Percentiles rank a stretch among this genome's conserved stretches.
Conservation (phyloP, 2,329 filamentous ascomycete species). For the Whalleya microplaca region DNA sequence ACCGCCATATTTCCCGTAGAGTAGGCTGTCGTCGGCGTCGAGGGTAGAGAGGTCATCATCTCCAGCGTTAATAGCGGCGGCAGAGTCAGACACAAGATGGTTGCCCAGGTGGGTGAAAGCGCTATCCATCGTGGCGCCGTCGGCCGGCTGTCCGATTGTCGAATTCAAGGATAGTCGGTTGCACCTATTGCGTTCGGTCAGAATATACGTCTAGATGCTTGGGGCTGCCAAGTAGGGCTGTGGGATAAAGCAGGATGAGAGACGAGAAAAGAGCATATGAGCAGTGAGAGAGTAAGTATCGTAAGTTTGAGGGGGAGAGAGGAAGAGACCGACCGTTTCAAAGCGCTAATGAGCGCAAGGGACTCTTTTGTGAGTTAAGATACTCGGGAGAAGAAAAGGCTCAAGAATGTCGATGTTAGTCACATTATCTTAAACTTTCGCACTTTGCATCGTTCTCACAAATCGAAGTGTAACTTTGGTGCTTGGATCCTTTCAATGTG, state of each 20-base stretch:
- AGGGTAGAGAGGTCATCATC: conserved; percentile 74
- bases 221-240: background rate
- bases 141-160: conserved; percentile 28
- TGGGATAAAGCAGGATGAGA: background rate
- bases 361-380: conserved; percentile 8
- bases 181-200: background rate
- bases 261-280: conserved; percentile 3
- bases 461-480: conserved; percentile 27
- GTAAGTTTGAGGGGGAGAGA: too few species aligned
- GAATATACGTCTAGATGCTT: background rate
- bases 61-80: conserved; percentile 84
- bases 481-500: conserved; percentile 24
- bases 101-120: conserved; percentile 89
- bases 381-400: conserved; percentile 3
- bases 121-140: conserved; percentile 69
- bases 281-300: too few species aligned
- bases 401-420: conserved; percentile 10
- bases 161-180: conserved; percentile 13
- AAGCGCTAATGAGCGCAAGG: conserved; percentile 14
- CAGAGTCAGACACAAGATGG: conserved; percentile 82
- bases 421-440: conserved; percentile 23
- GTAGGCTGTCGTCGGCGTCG: conserved; percentile 78
- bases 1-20: conserved; percentile 71
- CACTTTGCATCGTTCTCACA: conserved; percentile 14
- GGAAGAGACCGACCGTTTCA: conserved; percentile 9